Evolutionary conservation across 2,329 filamentous ascomycete species (phyloP), one percentile per base, ranked within the genome.

Genomic region (Epichloe glyceriae): DNA sequence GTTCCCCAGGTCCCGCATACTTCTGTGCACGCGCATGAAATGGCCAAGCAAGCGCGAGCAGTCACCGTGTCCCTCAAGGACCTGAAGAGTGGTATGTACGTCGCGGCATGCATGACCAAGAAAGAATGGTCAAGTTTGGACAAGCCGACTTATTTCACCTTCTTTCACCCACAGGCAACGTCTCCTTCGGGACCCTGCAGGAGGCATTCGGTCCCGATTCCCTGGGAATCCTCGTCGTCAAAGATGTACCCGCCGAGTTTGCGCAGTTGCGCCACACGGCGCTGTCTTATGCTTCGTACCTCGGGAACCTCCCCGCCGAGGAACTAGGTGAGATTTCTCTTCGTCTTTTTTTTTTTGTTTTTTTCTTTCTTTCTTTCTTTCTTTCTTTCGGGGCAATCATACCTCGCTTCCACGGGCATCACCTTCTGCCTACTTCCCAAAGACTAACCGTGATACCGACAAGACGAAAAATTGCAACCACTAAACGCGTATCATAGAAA

Each of bases 211-310:
- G 93, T 0, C 88, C 90, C 1, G 81, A 86, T 26, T 95, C 89
- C 2, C 73, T 97, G 12, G 93, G 93, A 0, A 95, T 98, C 49
- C 83, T 98, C 50, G 73, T 97, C n/a, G 90, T 98, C 46, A 88
- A 86, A 63, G 87, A 89, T 63, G 79, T 97, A 0, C 87, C 89
- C 0, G 55, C 74, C 5, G 73, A 80, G 49, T 98, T 95, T 60
- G 67, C 76, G 14, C 68, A 76, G n/a, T 71, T 96, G 42, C 80
- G 93, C 54, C 78, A 78, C 53, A 78, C 78, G 53, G 77, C 94
- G 2, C 75, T 98, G 6, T 93, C 88, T 0, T 93, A 93, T 64
- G 82, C 89, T 4, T 95, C 88, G 0, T 93, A 94, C 63, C 80
- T 97, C 39, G 93, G 87, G 35, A 89, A 89, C 56, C 75, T 97